Base-by-base conservation (phyloP, 345 rosid species). In the Acer saccharum region DNA sequence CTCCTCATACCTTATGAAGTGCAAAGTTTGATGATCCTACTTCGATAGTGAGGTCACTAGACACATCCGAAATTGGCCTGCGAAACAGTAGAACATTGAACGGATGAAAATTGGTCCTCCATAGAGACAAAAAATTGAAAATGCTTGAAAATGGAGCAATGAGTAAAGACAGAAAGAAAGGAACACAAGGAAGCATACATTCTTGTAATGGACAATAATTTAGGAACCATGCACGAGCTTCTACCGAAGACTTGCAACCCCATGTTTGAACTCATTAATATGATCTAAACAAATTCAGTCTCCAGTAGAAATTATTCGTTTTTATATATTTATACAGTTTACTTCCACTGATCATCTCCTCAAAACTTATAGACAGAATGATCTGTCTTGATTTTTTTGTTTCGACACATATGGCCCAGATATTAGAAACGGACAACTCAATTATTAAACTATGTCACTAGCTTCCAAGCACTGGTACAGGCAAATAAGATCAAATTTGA, bases 21-120 rank as follows among this genome's bases (percentile, higher is more conserved):
- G 95, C 85, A 84, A 96, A 94, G 85, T 79, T 93, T 1, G 98
- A 91, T 29, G 87, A 84, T 86, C 98, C 98, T 23, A 96, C 91
- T 79, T 94, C 97, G 23, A 96, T 78, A 0, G 88, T 90, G 27
- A 96, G 94, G 83, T 96, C 99, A 77, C 99, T 96, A 17, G 97
- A 94, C 74, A 96, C 98, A 62, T 96, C 98, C 2, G 98, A 92
- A 76, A 94, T 90, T 29, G 98, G 98, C 99, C 99, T 94, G 94
- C 89, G 77, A 85, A 66, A 83, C 67, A 75, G 73, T 16, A 63
- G 54, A 10, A 75, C 39, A 35, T 35, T 43, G 63, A 52, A 60
- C 10, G n/a, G 21, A 60, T 60, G 10, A 25, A 60, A 60, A 10
- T 5, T 54, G 58, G 20, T 54, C n/a, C 58, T 54, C 58, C 75